These are phyloP conservation scores for Evernia prunastri DNA, from an alignment of 495 filamentous ascomycete genomes.

Conservation along the genomic window DNA sequence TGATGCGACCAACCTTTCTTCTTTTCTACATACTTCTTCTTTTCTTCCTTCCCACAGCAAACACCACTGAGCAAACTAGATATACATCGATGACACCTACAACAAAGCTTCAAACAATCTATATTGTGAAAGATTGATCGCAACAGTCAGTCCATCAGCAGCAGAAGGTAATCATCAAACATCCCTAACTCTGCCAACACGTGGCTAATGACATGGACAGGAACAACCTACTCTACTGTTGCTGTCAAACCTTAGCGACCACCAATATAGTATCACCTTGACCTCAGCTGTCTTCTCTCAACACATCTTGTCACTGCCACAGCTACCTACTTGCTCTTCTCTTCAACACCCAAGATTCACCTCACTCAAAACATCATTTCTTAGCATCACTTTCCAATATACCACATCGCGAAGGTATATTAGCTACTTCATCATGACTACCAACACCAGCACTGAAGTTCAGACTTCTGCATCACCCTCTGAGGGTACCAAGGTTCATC, in stretches of 20 bases:
- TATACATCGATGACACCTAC: neutral
- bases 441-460: neutral
- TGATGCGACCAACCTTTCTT: slow-evolving; percentile 17
- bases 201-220: neutral
- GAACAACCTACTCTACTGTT: neutral
- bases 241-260: slow-evolving; percentile 3
- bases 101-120: slow-evolving; percentile 5
- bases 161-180: slow-evolving; percentile 1
- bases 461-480: neutral
- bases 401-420: neutral
- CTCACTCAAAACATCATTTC: neutral
- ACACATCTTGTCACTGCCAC: neutral
- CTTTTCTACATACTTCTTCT: slow-evolving; percentile 1
- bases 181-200: neutral
- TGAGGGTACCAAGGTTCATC: neutral
- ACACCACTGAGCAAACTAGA: neutral
- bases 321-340: neutral
- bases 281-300: neutral
- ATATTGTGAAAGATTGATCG: slow-evolving; percentile 1
- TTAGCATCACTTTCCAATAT: neutral
- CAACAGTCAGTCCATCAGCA: neutral
- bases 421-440: neutral
- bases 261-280: neutral
- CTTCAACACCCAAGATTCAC: neutral
- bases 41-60: slow-evolving; percentile 1